Evolutionary conservation across 2,329 filamentous ascomycete species (phyloP).

Genomic region (Trichoderma atrobrunneum): DNA sequence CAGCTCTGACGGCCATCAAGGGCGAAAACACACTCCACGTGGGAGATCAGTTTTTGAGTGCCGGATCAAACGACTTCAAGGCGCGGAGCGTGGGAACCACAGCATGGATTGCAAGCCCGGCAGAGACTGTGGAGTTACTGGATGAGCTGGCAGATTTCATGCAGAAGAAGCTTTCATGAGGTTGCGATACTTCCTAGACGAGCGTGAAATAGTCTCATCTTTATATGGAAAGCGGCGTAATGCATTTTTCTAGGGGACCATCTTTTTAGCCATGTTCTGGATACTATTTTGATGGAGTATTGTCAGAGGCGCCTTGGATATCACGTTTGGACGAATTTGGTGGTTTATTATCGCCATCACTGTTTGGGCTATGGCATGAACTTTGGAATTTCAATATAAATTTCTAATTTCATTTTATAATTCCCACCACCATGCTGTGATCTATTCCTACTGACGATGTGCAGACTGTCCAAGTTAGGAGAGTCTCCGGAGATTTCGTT

Average conservation of each 20-base stretch:
- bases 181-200: background rate
- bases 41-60: conserved; percentile 93
- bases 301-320: background rate
- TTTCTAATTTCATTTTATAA: background rate
- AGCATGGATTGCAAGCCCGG: conserved; percentile 92
- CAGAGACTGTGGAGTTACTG: conserved; percentile 83
- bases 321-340: background rate
- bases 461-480: background rate
- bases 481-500: background rate
- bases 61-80: conserved; percentile 96
- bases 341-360: background rate
- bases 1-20: conserved; percentile 46
- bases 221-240: background rate
- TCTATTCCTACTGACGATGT: background rate
- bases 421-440: background rate
- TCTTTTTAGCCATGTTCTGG: background rate
- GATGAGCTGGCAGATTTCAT: conserved; percentile 71
- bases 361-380: background rate
- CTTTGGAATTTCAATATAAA: background rate
- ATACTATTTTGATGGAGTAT: background rate
- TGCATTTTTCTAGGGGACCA: background rate
- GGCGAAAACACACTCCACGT: conserved; percentile 86
- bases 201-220: background rate
- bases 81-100: conserved; percentile 88
- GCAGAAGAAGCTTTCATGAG: conserved; percentile 33